Percentiles rank a stretch among this genome's conserved stretches.
phyloP scores from a whole-genome alignment of 805 yeast genomes.

The Wickerhamiella occidentalis region DNA sequence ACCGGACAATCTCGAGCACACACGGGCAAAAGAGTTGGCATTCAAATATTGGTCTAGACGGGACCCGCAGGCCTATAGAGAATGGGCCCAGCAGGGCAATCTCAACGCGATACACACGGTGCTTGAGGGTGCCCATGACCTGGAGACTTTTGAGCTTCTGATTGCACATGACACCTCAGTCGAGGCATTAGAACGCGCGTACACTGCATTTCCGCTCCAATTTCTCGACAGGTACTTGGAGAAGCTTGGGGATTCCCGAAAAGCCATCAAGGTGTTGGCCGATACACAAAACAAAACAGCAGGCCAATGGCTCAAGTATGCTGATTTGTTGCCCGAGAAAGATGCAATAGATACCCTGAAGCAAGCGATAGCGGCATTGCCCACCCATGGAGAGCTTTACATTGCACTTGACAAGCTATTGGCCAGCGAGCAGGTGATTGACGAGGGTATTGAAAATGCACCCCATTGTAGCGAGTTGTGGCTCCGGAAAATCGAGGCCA shows the following conservation, averaged over 20 bases:
- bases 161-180: not conserved
- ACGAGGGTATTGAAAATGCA: not conserved
- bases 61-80: conserved; percentile 17
- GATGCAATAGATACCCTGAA: not conserved
- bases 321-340: not conserved
- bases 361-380: not conserved
- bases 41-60: not conserved
- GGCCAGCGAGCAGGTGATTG: not conserved
- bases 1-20: not conserved
- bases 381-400: not conserved
- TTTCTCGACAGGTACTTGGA: not conserved
- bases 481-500: not conserved
- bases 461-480: conserved; percentile 3
- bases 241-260: not conserved
- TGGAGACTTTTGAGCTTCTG: not conserved
- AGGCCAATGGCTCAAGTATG: not conserved
- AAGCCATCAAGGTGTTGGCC: not conserved
- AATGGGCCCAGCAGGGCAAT: not conserved
- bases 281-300: not conserved
- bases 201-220: not conserved
- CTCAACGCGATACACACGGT: not conserved
- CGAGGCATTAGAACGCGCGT: not conserved
- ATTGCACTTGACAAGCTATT: not conserved
- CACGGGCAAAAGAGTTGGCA: not conserved
- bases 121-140: not conserved